Percentiles rank a stretch among this genome's conserved stretches.
These are phyloP conservation scores for Fusarium poae DNA, from an alignment of 2,329 filamentous ascomycete genomes.

Conservation along the genomic window DNA sequence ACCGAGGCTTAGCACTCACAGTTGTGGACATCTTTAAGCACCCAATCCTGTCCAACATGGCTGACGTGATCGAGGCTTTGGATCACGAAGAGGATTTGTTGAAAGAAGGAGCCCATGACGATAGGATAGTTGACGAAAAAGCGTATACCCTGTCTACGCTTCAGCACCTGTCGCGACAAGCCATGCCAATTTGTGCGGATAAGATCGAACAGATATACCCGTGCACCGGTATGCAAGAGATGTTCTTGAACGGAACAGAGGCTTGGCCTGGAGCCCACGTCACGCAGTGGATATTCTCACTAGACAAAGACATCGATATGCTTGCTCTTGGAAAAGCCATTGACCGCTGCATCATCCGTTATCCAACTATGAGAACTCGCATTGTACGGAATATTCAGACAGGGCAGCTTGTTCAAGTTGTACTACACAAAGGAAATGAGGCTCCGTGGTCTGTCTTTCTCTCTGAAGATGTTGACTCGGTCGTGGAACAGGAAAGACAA, in stretches of 20 bases:
- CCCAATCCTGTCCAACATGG: not conserved
- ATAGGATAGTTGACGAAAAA: not conserved
- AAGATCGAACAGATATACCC: not conserved
- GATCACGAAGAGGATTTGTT: not conserved
- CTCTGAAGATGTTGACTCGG: not conserved
- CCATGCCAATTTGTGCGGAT: not conserved
- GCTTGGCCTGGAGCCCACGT: not conserved
- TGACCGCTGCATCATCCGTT: not conserved
- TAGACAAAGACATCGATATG: not conserved
- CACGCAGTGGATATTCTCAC: not conserved
- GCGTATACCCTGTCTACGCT: not conserved
- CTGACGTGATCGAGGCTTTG: not conserved
- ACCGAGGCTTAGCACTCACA: not conserved
- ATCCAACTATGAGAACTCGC: not conserved
- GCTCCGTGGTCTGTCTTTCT: not conserved
- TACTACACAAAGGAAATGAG: not conserved
- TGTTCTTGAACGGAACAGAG: not conserved
- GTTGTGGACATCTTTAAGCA: not conserved
- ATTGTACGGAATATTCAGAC: not conserved
- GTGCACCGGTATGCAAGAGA: not conserved
- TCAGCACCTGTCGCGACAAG: not conserved
- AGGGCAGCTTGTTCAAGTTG: not conserved
- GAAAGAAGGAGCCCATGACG: not conserved
- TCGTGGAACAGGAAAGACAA: not conserved
- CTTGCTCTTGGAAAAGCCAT: not conserved